Evolutionary conservation across 345 rosid genomes (phyloP), one percentile per base, ranked within the genome.

Genomic region (Linum lewisii): DNA sequence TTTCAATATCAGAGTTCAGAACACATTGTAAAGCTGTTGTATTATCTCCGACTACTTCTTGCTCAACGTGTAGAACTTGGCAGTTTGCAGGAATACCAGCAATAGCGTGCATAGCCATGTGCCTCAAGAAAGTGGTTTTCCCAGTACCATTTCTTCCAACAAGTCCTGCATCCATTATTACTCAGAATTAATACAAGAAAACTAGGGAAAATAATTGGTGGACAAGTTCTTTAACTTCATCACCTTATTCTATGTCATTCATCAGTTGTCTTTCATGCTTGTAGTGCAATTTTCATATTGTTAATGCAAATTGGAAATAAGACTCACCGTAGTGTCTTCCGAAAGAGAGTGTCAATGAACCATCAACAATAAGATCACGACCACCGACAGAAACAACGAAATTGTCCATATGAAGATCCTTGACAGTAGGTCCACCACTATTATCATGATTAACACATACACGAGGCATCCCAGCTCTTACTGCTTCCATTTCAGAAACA

Each of bases 131-230:
- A 26, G 99, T 93, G 64, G 97, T 93, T 75, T 93, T 93, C 55
- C 99, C 99, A 11, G 99, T 93, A 66, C 99, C 99, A 64, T 93
- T 93, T 73, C 99, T 85, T 68, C 99, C 99, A 62, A 89, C 90
- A 75, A 93, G 94, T 15, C 97, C 99, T 92, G 75, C 52, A 79
- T 34, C 62, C 54, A 68, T 59, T 59, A 21, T 51, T 37, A 60
- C 37, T 15, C 23, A 5, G 21, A 6, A 59, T 8, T 9, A 42
- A 15, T 21, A 15, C 6, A 63, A 24, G 32, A 18, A 24, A 52
- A 54, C 54, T n/a, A 10, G 19, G 20, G 32, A n/a, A 38, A 55
- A 5, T 6, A 36, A 60, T 23, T 29, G 24, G n/a, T 26, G 21
- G 25, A 45, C 20, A 24, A n/a, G 38, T 36, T 18, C 53, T 26